Base-by-base conservation (phyloP, 192 early-diverging fungal genomes). In the Lunasporangiospora selenospora region DNA sequence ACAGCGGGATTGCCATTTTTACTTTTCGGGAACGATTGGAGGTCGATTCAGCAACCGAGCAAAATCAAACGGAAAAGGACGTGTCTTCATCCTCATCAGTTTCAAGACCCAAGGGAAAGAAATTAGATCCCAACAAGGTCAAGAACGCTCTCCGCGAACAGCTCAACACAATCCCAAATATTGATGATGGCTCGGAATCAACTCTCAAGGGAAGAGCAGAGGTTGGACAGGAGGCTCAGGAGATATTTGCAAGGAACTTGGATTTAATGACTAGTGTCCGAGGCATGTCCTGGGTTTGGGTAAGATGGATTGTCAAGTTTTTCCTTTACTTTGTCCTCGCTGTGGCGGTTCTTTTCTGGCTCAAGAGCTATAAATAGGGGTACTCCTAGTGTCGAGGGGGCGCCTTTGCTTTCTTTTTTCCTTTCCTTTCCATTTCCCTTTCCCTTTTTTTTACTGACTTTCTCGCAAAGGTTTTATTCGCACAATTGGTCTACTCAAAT, bases 211-310 rank as follows among this genome's bases (percentile, higher is more conserved):
- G 29, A 31, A 39, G 66, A 15, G 29, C 48, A 1, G 58, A 58
- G n/a, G 61, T 70, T 38, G 58, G 12, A 9, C 40, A 61, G 18
- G 66, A 70, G 39, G 66, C 66, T 0, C 47, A 29, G 33, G 66
- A 70, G 52, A 70, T 70, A 23, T 70, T 70, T 70, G 38, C 42
- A 4, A 38, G 66, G 45, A 70, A 70, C 31, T 49, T 70, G 38
- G 66, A 70, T 13, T n/a, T 70, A 7, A 61, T 70, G 27, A 60
- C 58, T 0, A 50, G 52, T 4, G 58, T 33, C 0, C 50, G 58
- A 4, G 66, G 66, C 24, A 37, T 70, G 2, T 47, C 58, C 5
- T 31, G 43, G 23, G 58, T 70, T 1, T 70, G 66, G 66, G 49
- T 39, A 4, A 41, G 66, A 6, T 70, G 66, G 66, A 55, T 70